Conservation (phyloP, 805 yeast genomes). For the Saturnispora hagleri region DNA sequence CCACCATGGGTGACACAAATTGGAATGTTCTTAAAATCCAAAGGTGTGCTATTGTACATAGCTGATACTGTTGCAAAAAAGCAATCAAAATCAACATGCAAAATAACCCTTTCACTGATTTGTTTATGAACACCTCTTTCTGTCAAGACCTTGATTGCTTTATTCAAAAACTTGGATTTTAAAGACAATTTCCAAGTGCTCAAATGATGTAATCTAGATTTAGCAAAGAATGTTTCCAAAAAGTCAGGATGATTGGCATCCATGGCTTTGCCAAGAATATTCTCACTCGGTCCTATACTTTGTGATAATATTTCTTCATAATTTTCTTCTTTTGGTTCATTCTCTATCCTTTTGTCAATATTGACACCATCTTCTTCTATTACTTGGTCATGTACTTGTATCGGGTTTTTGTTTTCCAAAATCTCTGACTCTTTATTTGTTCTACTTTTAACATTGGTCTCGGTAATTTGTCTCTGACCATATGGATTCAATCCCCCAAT, state of each 20-base stretch:
- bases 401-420: conserved; percentile 1
- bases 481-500: conserved; percentile 32
- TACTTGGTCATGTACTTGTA: neutral
- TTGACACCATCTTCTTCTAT: conserved; percentile 1
- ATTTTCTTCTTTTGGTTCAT: conserved; percentile 4
- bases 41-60: conserved; percentile 37
- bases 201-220: conserved; percentile 81
- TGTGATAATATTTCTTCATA: conserved; percentile 11
- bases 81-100: conserved; percentile 90
- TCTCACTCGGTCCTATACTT: neutral
- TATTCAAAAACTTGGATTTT: conserved; percentile 46
- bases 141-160: conserved; percentile 29
- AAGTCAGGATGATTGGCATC: conserved; percentile 77
- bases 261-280: conserved; percentile 11
- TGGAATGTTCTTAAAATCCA: conserved; percentile 41
- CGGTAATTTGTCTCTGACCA: conserved; percentile 41
- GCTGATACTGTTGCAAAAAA: conserved; percentile 86
- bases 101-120: conserved; percentile 28
- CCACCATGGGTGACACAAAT: conserved; percentile 60
- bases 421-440: neutral
- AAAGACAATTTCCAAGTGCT: conserved; percentile 80
- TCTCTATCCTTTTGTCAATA: conserved; percentile 7
- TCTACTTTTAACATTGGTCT: conserved; percentile 11
- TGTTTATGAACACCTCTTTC: conserved; percentile 4
- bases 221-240: conserved; percentile 58